These are phyloP conservation scores for Flaveria linearis DNA, from an alignment of 129 eudicot species.

Conservation along the genomic window DNA sequence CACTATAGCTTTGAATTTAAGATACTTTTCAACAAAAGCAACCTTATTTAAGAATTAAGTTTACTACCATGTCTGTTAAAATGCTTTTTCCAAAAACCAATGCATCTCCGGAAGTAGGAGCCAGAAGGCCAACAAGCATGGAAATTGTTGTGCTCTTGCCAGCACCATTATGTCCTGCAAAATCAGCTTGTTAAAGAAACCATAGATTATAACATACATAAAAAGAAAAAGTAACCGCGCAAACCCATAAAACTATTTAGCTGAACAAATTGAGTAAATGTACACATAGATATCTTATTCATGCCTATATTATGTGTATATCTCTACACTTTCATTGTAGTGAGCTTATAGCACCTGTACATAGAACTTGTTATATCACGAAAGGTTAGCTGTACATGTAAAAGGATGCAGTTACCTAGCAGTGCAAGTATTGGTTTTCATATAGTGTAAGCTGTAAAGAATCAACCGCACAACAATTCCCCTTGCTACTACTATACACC, in stretches of 20 bases:
- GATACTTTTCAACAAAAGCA: neutral
- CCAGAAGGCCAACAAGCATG: slow-evolving; percentile 98
- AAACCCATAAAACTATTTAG: neutral
- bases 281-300: neutral
- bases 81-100: slow-evolving; percentile 86
- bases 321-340: slow-evolving; percentile 13
- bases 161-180: slow-evolving; percentile 97
- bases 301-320: slow-evolving; percentile 9
- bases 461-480: slow-evolving; percentile 91
- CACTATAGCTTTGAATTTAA: neutral
- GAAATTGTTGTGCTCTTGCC: slow-evolving; percentile 99
- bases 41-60: slow-evolving; percentile 11
- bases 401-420: slow-evolving; percentile 56
- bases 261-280: slow-evolving; percentile 10
- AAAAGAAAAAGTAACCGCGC: slow-evolving; percentile 2
- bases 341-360: slow-evolving; percentile 1
- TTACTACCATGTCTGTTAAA: slow-evolving; percentile 84
- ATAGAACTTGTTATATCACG: slow-evolving; percentile 5
- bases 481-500: slow-evolving; percentile 72
- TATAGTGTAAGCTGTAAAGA: slow-evolving; percentile 78
- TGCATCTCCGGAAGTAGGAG: slow-evolving; percentile 98
- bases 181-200: slow-evolving; percentile 11
- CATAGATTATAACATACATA: slow-evolving; percentile 1
- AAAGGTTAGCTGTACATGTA: slow-evolving; percentile 9
- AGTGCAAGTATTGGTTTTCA: slow-evolving; percentile 98